Evolutionary conservation across 2,329 filamentous ascomycete genomes (phyloP).

Genomic region (Penicillium corylophilum): DNA sequence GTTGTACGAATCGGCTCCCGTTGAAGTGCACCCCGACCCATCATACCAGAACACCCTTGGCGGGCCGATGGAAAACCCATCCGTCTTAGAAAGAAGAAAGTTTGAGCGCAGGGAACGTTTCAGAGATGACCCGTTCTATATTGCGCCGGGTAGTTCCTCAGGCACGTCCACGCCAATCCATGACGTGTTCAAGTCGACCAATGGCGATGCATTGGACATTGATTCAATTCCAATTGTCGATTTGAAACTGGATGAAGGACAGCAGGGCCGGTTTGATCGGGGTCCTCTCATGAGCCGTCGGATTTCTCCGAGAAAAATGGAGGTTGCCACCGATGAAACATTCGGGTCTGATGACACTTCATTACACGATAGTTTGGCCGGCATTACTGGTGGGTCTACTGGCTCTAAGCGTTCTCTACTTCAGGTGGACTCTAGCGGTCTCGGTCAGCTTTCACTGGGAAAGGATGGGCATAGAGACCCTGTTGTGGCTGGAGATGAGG

Average conservation of each 20-base stretch:
- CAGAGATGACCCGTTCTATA: conserved; percentile 95
- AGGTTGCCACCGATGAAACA: conserved; percentile 73
- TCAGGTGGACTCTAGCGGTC: conserved; percentile 81
- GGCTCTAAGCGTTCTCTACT: conserved; percentile 66
- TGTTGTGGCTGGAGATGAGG: conserved; percentile 55
- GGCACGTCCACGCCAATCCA: conserved; percentile 74
- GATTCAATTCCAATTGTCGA: conserved; percentile 97
- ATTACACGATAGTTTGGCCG: conserved; percentile 46
- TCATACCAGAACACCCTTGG: conserved; percentile 39
- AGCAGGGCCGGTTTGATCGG: conserved; percentile 11
- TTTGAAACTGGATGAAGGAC: conserved; percentile 67
- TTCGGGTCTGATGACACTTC: conserved; percentile 48
- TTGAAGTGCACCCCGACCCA: conserved; percentile 23
- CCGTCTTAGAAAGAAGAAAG: conserved; percentile 71
- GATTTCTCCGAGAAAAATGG: conserved; percentile 58
- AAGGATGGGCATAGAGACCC: conserved; percentile 39
- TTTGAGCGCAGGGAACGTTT: conserved; percentile 78
- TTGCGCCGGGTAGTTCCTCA: conserved; percentile 57
- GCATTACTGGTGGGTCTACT: conserved; percentile 19
- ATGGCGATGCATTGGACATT: conserved; percentile 79
- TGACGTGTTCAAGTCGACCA: conserved; percentile 69
- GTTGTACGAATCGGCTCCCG: conserved; percentile 17
- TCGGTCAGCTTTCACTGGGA: conserved; percentile 70
- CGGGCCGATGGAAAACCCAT: conserved; percentile 62
- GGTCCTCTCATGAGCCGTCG: conserved; percentile 33